Base-by-base conservation (phyloP, 805 yeast species). In the Cyberlindnera samutprakarnensis region DNA sequence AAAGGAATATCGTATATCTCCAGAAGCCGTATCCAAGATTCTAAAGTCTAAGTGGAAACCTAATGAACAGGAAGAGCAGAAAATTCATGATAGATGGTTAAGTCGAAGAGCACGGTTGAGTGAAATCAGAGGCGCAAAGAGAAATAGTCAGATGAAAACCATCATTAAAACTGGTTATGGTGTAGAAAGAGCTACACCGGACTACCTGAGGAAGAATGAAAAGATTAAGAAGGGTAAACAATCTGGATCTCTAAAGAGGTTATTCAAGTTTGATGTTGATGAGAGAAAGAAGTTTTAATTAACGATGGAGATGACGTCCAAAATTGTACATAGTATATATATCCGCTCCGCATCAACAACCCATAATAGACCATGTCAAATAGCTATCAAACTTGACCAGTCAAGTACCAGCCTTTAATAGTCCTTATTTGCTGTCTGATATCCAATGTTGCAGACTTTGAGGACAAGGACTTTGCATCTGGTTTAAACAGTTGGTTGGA, bases 11-110 rank as follows among this genome's bases (percentile, higher is more conserved):
- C 62, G 69, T 30, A 67, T 85, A 5, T 80, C 92, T 1, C 90
- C 94, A 1, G 94, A 87, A 43, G 83, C 88, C 0, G 70, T 87
- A 3, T 63, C 95, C 37, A 69, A 95, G 41, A 85, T 88, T 14
- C 52, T 88, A 42, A 77, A 74, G 50, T 77, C 90, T 5, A 73
- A 68, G 23, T 88, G 95, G 94, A 57, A 53, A 13, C 95, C 95
- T 1, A 62, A 55, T 5, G 66, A 60, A 1, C 66, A 64, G n/a
- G 83, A 78, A 37, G 68, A 62, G 24, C 65, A 54, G 5, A 50
- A 68, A 13, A 30, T 67, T 2, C 54, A 62, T 20, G 56, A 57
- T 13, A 65, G 90, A 40, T 80, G 84, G 76, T 55, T 51, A 19
- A 59, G 55, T 23, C 59, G 80, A 44, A 72, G 72, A 8, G 61